Percentiles rank a stretch among this genome's conserved stretches.
phyloP scores from a whole-genome alignment of 2,329 filamentous ascomycete species.

The Pseudogymnoascus sp. region DNA sequence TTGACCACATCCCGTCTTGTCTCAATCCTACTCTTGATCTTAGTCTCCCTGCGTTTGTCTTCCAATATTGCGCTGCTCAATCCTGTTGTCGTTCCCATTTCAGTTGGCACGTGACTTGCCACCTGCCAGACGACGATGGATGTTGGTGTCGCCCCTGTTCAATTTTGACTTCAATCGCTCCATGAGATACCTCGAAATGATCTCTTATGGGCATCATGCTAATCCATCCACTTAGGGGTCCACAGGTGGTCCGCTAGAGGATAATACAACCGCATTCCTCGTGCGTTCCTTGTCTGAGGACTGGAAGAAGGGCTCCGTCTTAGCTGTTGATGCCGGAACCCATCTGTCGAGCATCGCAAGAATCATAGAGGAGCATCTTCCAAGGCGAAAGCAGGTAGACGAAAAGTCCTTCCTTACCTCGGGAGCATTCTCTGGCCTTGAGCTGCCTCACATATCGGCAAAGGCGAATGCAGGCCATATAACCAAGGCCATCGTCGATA shows the following conservation, averaged over 20 bases:
- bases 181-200: background rate
- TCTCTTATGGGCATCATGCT: background rate
- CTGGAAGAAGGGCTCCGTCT: constrained; percentile 75
- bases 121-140: background rate
- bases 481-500: constrained; percentile 71
- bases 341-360: constrained; percentile 79
- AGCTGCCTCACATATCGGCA: constrained; percentile 59
- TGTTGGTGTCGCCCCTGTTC: background rate
- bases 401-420: constrained; percentile 36
- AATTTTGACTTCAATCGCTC: background rate
- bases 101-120: background rate
- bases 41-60: constrained; percentile 1
- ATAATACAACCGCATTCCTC: constrained; percentile 82
- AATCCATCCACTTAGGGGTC: constrained; percentile 57
- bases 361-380: constrained; percentile 46
- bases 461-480: constrained; percentile 77
- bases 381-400: constrained; percentile 21
- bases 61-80: background rate
- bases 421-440: constrained; percentile 76
- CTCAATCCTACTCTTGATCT: background rate
- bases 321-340: constrained; percentile 91
- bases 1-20: background rate
- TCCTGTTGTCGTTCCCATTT: background rate
- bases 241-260: constrained; percentile 82
- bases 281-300: constrained; percentile 72